phyloP scores from a whole-genome alignment of 2,329 filamentous ascomycete species.

The Aspergillus quadrilineatus region DNA sequence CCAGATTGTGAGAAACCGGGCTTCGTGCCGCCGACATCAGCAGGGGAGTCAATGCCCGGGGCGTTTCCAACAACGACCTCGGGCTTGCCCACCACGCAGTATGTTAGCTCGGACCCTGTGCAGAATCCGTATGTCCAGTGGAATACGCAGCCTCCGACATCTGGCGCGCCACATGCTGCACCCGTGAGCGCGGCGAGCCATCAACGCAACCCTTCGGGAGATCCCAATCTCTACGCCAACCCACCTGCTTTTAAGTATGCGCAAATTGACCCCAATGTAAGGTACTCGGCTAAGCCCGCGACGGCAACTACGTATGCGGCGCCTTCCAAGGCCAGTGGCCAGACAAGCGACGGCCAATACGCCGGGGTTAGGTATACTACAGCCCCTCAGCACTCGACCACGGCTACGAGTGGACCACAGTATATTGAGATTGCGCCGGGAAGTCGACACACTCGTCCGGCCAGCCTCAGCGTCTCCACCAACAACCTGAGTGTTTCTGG shows the following conservation, averaged over 20 bases:
- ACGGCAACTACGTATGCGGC: conserved; percentile 25
- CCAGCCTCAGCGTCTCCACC: conserved; percentile 40
- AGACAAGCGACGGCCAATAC: conserved; percentile 12
- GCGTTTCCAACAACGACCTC: conserved; percentile 31
- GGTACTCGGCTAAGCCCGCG: conserved; percentile 35
- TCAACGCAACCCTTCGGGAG: conserved; percentile 33
- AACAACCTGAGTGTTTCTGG: conserved; percentile 40
- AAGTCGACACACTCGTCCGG: conserved; percentile 26
- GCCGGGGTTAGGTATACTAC: conserved; percentile 16
- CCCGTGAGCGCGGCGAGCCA: conserved; percentile 25
- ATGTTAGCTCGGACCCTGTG: conserved; percentile 25
- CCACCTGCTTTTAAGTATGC: conserved; percentile 40
- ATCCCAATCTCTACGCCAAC: conserved; percentile 32
- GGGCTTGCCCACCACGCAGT: conserved; percentile 29
- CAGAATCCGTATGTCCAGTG: conserved; percentile 24
- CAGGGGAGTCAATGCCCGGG: conserved; percentile 30
- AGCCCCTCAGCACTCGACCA: conserved; percentile 21
- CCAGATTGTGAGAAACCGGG: conserved; percentile 43
- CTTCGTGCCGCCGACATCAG: conserved; percentile 42
- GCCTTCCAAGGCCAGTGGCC: conserved; percentile 16
- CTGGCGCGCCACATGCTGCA: conserved; percentile 14
- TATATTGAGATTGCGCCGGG: conserved; percentile 38
- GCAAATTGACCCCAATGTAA: conserved; percentile 40
- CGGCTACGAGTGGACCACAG: conserved; percentile 30
- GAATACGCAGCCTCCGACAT: conserved; percentile 16